phyloP scores from a whole-genome alignment of 2,329 filamentous ascomycete genomes.

The Cladophialophora bantiana region DNA sequence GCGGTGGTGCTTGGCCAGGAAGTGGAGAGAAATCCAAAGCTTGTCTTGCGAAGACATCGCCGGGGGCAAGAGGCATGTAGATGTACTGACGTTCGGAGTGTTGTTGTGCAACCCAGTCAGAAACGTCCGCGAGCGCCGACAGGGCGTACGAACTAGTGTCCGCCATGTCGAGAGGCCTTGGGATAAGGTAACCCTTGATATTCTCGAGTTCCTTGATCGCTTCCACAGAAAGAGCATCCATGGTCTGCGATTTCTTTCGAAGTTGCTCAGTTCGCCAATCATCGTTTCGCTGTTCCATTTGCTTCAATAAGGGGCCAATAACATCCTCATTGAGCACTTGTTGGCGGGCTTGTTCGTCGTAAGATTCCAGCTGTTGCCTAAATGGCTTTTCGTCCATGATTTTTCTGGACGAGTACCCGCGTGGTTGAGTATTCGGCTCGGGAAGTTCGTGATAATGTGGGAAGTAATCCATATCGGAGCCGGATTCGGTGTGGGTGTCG shows the following conservation, averaged over 20 bases:
- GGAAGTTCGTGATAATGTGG: conserved; percentile 39
- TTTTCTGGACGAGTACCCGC: conserved; percentile 38
- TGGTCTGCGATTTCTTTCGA: conserved; percentile 27
- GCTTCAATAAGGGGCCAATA: conserved; percentile 35
- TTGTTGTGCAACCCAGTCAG: conserved; percentile 32
- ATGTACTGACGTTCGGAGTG: conserved; percentile 24
- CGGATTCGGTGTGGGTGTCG: conserved; percentile 52
- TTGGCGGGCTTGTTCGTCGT: conserved; percentile 38
- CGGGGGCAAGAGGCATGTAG: conserved; percentile 33
- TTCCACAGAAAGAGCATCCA: conserved; percentile 34
- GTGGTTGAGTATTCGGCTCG: conserved; percentile 34
- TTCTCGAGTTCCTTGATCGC: conserved; percentile 34
- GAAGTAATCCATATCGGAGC: conserved; percentile 42
- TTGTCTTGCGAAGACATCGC: conserved; percentile 25
- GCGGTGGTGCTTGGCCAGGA: conserved; percentile 11
- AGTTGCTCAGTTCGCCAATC: conserved; percentile 30
- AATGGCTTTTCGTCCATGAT: conserved; percentile 41
- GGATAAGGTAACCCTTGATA: conserved; percentile 28
- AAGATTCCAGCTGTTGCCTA: conserved; percentile 33
- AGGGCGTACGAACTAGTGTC: conserved; percentile 33
- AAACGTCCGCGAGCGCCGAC: conserved; percentile 39
- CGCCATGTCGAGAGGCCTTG: conserved; percentile 22
- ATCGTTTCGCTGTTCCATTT: conserved; percentile 34
- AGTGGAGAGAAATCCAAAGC: conserved; percentile 28
- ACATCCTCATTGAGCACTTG: conserved; percentile 40